phyloP scores from a whole-genome alignment of 2,329 filamentous ascomycete species.

The Arthrobotrys megalospora region DNA sequence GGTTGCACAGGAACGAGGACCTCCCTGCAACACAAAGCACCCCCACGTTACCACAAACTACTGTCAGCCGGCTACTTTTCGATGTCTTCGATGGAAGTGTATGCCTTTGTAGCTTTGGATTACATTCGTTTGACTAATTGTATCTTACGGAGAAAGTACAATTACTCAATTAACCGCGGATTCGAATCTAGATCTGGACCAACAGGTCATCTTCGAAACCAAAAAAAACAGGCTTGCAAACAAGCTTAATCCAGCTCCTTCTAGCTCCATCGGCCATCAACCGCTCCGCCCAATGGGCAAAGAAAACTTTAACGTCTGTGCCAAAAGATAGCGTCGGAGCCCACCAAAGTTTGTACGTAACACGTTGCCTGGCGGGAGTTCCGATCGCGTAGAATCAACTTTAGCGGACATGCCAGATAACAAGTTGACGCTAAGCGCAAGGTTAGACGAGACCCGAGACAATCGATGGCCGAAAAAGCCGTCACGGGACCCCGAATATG shows the following conservation, averaged over 20 bases:
- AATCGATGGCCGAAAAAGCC: conserved; percentile 15
- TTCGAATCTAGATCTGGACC: background rate
- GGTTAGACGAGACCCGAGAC: conserved; percentile 61
- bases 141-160: background rate
- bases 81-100: background rate
- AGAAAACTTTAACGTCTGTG: conserved; percentile 1
- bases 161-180: conserved; percentile 14
- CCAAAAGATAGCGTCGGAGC: conserved; percentile 42
- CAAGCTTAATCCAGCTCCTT: conserved; percentile 7
- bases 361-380: conserved; percentile 48
- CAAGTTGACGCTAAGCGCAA: conserved; percentile 56
- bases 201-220: background rate
- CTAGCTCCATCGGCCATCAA: conserved; percentile 28
- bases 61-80: background rate
- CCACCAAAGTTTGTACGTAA: conserved; percentile 54
- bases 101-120: background rate
- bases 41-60: conserved; percentile 5
- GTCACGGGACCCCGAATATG: conserved; percentile 46
- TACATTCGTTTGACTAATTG: conserved; percentile 9
- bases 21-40: conserved; percentile 23
- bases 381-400: conserved; percentile 61
- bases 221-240: background rate
- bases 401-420: conserved; percentile 59
- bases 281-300: conserved; percentile 11
- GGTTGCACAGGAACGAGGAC: conserved; percentile 21